These are phyloP conservation scores for Isatis lusitanica DNA, from an alignment of 441 rosid species.

Conservation along the genomic window DNA sequence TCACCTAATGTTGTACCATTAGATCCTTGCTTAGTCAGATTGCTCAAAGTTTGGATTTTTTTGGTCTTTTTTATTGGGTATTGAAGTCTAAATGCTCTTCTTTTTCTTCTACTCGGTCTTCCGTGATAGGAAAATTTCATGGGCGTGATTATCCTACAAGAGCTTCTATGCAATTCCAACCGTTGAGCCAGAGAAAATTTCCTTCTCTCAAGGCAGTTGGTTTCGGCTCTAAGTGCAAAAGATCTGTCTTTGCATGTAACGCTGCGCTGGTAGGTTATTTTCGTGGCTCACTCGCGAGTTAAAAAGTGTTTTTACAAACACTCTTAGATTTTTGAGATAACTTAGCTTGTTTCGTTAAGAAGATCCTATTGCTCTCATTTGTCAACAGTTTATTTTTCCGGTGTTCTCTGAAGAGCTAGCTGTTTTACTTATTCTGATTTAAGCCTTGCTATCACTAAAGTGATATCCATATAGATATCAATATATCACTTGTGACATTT, in stretches of 20 bases:
- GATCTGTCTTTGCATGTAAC: slow-evolving; percentile 39
- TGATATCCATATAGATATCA: too few relatives aligned
- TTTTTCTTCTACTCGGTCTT: slow-evolving; percentile 1
- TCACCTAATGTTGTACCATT: neutral
- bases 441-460: too few relatives aligned
- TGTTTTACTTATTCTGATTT: slow-evolving; percentile 5
- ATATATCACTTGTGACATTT: too few relatives aligned
- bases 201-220: slow-evolving; percentile 23
- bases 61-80: neutral
- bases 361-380: slow-evolving; percentile 1
- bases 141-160: slow-evolving; percentile 10
- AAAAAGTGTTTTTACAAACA: neutral
- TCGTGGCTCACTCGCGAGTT: neutral
- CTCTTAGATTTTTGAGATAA: neutral
- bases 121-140: slow-evolving; percentile 13
- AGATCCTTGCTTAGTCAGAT: neutral
- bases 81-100: slow-evolving; percentile 2
- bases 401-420: neutral
- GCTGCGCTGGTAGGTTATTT: slow-evolving; percentile 49
- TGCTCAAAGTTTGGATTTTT: neutral
- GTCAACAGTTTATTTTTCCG: neutral
- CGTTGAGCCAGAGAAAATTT: slow-evolving; percentile 5
- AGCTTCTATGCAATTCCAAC: slow-evolving; percentile 20
- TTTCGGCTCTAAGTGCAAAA: slow-evolving; percentile 26
- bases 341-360: neutral